Evolutionary conservation across 1,139 yeast genomes (phyloP), one percentile per base, ranked within the genome.

Genomic region (Zygosaccharomyces pseudobailii): DNA sequence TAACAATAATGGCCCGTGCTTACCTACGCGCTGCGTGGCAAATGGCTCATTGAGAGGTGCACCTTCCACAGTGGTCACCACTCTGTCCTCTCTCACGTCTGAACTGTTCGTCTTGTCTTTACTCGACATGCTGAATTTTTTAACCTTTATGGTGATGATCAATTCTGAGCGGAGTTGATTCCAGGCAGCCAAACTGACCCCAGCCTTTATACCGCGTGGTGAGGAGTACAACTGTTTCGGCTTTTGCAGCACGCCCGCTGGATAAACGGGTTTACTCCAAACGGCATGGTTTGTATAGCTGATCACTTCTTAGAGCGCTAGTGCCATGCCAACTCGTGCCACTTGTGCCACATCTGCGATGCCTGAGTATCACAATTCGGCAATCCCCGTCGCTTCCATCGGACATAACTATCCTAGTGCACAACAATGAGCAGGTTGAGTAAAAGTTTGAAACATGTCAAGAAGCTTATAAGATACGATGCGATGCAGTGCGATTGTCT

Each of bases 1-100:
- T 53, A 79, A 63, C 49, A 79, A 63, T 53, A 80, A 62, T 1
- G 84, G 84, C 4, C 85, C 85, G 45, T 76, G 73, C 37, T 66
- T 53, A 17, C 77, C 78, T 19, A 86, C 68, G 68, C 90, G 75
- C 68, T 83, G 87, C 31, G 92, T 76, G 46, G 89, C 90, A 62
- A 80, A 80, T 4, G 73, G 71, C 46, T 68, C 69, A 42, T 66
- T 66, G 43, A 68, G 78, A 41, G 94, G 94, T 60, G 80, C 75
- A 48, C 95, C 95, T 62, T 81, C 81, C 53, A 89, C 78, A 56
- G 85, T 82, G 13, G 94, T 69, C 39, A 68, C 68, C 17, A 61
- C 58, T 36, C 66, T 52, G 50, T 62, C 67, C 19, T 48, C 43
- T 44, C 67, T 55, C 23, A 61, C 64, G 24, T 58, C 59, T 9